A percentile compares a stretch with the other conserved stretches of the same genome.
These are phyloP conservation scores for Stemphylium lycopersici DNA, from an alignment of 2,329 filamentous ascomycete genomes.

Conservation along the genomic window DNA sequence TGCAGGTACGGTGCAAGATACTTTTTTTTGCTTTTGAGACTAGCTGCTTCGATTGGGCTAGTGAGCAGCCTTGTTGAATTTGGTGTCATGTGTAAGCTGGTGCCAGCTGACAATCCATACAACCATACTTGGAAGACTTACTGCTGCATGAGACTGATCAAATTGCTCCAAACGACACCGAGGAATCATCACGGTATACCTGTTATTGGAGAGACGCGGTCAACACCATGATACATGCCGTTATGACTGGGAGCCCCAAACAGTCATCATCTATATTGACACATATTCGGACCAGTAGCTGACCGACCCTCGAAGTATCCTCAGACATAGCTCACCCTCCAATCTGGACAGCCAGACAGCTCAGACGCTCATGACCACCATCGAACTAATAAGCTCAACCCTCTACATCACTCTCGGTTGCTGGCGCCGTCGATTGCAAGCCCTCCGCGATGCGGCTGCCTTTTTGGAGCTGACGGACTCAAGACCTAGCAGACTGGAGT, in stretches of 20 bases:
- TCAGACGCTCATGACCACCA: constrained; percentile 28
- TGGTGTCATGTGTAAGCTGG: too few relatives aligned
- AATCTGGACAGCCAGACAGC: constrained; percentile 26
- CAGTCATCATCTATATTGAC: neutral
- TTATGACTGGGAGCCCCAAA: neutral
- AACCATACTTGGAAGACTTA: too few relatives aligned
- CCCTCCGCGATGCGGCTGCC: constrained; percentile 25
- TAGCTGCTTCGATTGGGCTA: neutral
- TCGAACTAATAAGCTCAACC: constrained; percentile 42
- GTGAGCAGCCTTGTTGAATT: neutral
- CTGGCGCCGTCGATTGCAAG: constrained; percentile 35
- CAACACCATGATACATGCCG: neutral
- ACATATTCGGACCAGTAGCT: neutral
- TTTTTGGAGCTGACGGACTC: constrained; percentile 38
- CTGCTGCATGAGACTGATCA: too few relatives aligned
- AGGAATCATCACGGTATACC: neutral
- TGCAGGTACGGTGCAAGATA: neutral
- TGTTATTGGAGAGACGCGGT: neutral
- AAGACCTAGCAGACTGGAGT: constrained; percentile 58
- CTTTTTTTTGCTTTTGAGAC: neutral
- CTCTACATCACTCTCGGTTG: constrained; percentile 41
- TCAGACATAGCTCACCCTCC: neutral
- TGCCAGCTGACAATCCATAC: neutral
- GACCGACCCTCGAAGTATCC: neutral
- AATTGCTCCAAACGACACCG: neutral